Evolutionary conservation across 192 early-diverging fungal genomes (phyloP).

Genomic region (Coemansia sp.): DNA sequence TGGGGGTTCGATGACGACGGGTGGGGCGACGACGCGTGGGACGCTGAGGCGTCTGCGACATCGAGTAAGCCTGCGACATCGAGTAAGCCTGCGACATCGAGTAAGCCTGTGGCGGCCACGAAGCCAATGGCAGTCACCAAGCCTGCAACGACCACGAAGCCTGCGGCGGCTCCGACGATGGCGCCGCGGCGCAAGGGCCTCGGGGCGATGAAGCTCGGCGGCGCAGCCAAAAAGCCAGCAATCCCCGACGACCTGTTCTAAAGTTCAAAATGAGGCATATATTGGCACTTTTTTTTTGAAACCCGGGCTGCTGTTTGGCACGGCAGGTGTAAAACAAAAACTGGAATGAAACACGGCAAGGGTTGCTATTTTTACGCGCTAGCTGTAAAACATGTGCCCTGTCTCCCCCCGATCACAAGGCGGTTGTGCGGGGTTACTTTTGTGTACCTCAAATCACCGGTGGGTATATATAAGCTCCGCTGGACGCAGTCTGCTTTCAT

Average conservation of each 20-base stretch:
- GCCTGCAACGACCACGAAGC: not conserved
- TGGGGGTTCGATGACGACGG: slow-evolving; percentile 39
- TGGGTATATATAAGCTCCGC: no score
- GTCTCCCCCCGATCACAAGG: no score
- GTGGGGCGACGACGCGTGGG: slow-evolving; percentile 14
- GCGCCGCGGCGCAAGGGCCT: slow-evolving; percentile 35
- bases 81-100: slow-evolving; percentile 10
- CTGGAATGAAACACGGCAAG: no score
- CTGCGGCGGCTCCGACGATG: slow-evolving; percentile 4
- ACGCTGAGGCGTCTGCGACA: slow-evolving; percentile 11
- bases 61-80: slow-evolving; percentile 28
- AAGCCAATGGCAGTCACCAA: not conserved
- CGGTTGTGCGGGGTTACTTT: no score
- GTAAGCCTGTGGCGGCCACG: slow-evolving; percentile 5
- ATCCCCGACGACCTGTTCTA: slow-evolving; percentile 15
- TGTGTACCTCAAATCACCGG: no score
- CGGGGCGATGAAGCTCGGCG: slow-evolving; percentile 47
- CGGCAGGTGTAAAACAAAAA: no score
- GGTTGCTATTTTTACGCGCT: no score
- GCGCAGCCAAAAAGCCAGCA: slow-evolving; percentile 19
- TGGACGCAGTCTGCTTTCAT: no score
- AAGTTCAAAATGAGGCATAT: no score
- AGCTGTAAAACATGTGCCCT: no score
- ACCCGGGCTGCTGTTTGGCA: no score
- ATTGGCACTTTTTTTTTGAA: not conserved